Evolutionary conservation across 129 eudicot species (phyloP), one percentile per base, ranked within the genome.

Genomic region (Sambucus nigra): DNA sequence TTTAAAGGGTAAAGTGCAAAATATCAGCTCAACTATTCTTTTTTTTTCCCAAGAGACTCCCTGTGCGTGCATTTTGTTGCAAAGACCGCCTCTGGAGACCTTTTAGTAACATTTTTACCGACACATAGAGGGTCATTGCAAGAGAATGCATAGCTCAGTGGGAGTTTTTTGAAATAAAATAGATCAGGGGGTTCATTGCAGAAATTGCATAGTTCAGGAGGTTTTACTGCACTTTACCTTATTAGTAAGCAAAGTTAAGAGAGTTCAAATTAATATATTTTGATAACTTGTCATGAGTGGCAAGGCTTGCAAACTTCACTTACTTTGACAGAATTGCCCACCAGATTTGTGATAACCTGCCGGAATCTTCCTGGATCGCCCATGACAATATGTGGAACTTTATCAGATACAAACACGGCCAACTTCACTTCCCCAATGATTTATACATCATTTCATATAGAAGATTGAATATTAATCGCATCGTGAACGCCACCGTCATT

Each of bases 291-390:
- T 23, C 31, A 8, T 22, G 17, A 40, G 9, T 56, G 38, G 40
- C 2, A 54, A 35, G 25, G 26, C 21, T 28, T 62, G 74, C 80
- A 44, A 1, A 27, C 17, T 28, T 41, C 24, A 58, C 63, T 73
- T 69, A 87, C 96, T 70, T 87, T 87, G 49, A 87, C 82, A 0
- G 96, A 82, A 66, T 87, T 87, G 20, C 94, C 94, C 25, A 87
- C 94, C 25, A 87, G 96, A 75, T 87, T 87, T 42, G 88, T 87
- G 25, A 87, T 76, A 40, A 87, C 92, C 65, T 87, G 96, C 31
- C 94, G 64, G 73, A 87, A 82, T 69, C 96, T 68, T 59, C 96
- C 94, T 0, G 96, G 78, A 69, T 87, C 96, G 6, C 96, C 96
- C 66, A 82, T 71, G 29, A 87, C 76, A 59, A 82, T 68, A 59